phyloP scores from a whole-genome alignment of 805 yeast genomes.

The Maudiozyma bulderi region DNA sequence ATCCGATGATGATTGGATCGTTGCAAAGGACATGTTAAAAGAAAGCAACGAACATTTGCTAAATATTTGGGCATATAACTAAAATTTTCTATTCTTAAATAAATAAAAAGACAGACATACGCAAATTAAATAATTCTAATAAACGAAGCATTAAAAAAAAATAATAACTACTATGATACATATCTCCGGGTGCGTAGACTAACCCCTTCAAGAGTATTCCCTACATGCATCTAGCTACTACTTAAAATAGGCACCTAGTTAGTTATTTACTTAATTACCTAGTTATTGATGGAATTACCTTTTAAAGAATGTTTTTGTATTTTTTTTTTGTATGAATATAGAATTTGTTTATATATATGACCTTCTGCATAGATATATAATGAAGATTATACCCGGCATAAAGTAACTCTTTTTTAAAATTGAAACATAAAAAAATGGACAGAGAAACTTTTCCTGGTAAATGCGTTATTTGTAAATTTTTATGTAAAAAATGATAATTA shows the following conservation, averaged over 20 bases:
- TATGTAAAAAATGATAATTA: not conserved
- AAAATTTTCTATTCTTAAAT: slow-evolving; percentile 1
- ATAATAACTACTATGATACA: too few relatives aligned
- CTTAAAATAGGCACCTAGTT: too few relatives aligned
- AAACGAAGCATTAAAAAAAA: too few relatives aligned
- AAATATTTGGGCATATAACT: slow-evolving; percentile 34
- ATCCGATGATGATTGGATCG: slow-evolving; percentile 77
- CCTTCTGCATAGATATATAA: not conserved
- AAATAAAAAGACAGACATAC: not conserved
- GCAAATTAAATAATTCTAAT: too few relatives aligned
- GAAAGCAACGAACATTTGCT: slow-evolving; percentile 42
- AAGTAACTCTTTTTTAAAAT: too few relatives aligned
- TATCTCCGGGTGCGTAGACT: too few relatives aligned
- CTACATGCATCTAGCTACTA: too few relatives aligned
- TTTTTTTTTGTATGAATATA: not conserved
- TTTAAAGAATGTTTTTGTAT: not conserved
- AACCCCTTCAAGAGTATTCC: too few relatives aligned
- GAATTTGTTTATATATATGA: not conserved
- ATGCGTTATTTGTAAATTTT: not conserved
- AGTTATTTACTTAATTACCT: too few relatives aligned
- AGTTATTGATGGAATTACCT: too few relatives aligned
- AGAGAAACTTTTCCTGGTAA: not conserved
- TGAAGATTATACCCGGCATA: not conserved
- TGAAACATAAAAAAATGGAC: too few relatives aligned
- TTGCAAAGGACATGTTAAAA: slow-evolving; percentile 65